These are phyloP conservation scores for Ustilago shanxiensis DNA, from an alignment of 1,284 basidiomycete genomes.

Conservation along the genomic window DNA sequence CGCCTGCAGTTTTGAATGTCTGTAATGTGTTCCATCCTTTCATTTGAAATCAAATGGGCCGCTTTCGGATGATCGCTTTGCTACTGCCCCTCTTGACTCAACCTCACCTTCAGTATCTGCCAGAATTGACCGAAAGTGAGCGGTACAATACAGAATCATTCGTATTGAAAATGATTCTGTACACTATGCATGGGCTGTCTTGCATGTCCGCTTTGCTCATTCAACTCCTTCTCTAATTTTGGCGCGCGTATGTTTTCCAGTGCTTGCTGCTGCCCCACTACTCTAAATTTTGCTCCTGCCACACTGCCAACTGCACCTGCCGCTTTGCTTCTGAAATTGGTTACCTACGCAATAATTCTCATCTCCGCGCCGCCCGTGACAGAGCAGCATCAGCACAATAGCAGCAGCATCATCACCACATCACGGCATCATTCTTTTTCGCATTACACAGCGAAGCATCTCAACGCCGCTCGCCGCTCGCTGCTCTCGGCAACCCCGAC, in stretches of 20 bases:
- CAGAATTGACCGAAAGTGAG: not conserved
- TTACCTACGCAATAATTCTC: conserved; percentile 4
- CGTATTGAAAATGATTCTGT: no score
- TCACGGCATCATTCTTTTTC: not conserved
- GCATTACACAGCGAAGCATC: not conserved
- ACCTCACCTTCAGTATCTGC: no score
- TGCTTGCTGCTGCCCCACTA: no score
- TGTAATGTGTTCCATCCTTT: no score
- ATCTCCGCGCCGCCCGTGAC: not conserved
- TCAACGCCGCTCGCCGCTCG: no score
- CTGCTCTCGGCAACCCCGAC: not conserved
- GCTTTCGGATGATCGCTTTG: no score
- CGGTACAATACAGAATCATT: no score
- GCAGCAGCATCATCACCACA: not conserved
- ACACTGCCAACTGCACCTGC: no score
- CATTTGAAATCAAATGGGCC: no score
- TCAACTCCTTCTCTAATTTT: not conserved
- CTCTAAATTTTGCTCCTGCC: not conserved
- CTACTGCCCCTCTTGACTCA: not conserved
- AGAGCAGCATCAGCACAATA: not conserved
- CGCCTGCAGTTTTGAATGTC: no score
- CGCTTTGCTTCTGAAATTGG: conserved; percentile 4
- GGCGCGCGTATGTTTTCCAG: not conserved
- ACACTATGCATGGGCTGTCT: conserved; percentile 12
- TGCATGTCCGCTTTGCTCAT: conserved; percentile 31